Conservation (phyloP, 805 yeast genomes). For the Candida coleopterorum region DNA sequence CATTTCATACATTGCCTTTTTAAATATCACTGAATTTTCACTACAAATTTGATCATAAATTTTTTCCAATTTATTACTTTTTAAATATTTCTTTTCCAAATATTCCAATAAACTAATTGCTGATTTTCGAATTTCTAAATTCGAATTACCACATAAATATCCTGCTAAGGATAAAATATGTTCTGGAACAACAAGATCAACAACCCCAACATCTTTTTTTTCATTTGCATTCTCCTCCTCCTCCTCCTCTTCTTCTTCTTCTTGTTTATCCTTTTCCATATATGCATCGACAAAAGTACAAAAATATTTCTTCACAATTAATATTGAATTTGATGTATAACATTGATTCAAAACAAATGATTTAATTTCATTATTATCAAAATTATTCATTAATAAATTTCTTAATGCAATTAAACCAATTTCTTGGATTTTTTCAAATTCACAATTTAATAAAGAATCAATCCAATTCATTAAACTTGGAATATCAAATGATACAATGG, state of each 20-base stretch:
- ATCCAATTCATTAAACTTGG: constrained; percentile 73
- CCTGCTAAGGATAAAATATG: constrained; percentile 72
- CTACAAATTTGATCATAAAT: constrained; percentile 71
- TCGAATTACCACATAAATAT: constrained; percentile 74
- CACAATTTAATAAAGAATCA: constrained; percentile 60
- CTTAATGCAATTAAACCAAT: constrained; percentile 69
- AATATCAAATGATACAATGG: constrained; percentile 66
- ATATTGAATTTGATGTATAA: constrained; percentile 43
- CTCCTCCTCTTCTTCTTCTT: constrained; percentile 45
- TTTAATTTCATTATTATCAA: constrained; percentile 46
- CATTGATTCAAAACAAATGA: constrained; percentile 68
- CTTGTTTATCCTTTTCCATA: constrained; percentile 40
- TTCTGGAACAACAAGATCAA: constrained; percentile 45
- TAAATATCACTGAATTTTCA: constrained; percentile 76
- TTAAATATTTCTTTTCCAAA: constrained; percentile 48
- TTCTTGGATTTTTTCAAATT: constrained; percentile 51
- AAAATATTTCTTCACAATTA: constrained; percentile 58
- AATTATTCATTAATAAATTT: constrained; percentile 61
- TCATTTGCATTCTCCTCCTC: constrained; percentile 34
- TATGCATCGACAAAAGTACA: constrained; percentile 64
- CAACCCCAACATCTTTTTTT: too few relatives aligned
- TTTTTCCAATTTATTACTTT: constrained; percentile 45
- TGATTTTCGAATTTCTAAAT: constrained; percentile 58
- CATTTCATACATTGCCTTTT: constrained; percentile 76
- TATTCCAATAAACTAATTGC: constrained; percentile 69